Percentiles rank a stretch among this genome's conserved stretches.
These are phyloP conservation scores for Laetiporus sulphureus DNA, from an alignment of 1,284 basidiomycete genomes.

Conservation along the genomic window DNA sequence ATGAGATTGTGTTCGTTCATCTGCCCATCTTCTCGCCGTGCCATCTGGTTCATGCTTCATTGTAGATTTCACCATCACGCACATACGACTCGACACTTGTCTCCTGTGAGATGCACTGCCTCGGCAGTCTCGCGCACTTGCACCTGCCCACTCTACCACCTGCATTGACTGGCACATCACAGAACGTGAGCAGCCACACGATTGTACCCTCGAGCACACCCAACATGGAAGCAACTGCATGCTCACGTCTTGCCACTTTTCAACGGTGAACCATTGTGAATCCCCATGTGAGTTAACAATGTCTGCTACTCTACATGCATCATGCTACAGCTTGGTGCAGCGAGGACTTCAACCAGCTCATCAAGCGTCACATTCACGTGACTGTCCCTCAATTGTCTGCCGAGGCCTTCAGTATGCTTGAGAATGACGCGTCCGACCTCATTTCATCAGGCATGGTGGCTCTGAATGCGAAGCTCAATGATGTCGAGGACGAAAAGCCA, in stretches of 20 bases:
- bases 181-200: constrained; percentile 30
- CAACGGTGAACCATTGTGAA: constrained; percentile 85
- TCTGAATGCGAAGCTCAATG: constrained; percentile 76
- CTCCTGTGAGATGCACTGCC: constrained; percentile 71
- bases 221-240: constrained; percentile 79
- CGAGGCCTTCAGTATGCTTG: constrained; percentile 60
- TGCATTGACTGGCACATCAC: constrained; percentile 28
- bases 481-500: constrained; percentile 69
- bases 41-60: too few relatives aligned
- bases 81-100: constrained; percentile 70
- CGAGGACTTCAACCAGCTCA: constrained; percentile 85
- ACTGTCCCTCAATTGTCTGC: constrained; percentile 60
- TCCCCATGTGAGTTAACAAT: constrained; percentile 60
- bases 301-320: not conserved
- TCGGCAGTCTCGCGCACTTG: constrained; percentile 54
- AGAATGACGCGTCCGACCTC: constrained; percentile 77
- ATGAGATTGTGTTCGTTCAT: too few relatives aligned
- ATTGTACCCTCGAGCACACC: constrained; percentile 27
- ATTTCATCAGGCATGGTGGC: constrained; percentile 89
- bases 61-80: too few relatives aligned
- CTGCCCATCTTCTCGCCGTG: too few relatives aligned
- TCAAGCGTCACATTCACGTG: constrained; percentile 69
- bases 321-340: constrained; percentile 28
- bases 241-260: constrained; percentile 86
- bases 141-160: too few relatives aligned